Evolutionary conservation across 805 yeast genomes (phyloP).

Genomic region (Wickerhamomyces hampshirensis): DNA sequence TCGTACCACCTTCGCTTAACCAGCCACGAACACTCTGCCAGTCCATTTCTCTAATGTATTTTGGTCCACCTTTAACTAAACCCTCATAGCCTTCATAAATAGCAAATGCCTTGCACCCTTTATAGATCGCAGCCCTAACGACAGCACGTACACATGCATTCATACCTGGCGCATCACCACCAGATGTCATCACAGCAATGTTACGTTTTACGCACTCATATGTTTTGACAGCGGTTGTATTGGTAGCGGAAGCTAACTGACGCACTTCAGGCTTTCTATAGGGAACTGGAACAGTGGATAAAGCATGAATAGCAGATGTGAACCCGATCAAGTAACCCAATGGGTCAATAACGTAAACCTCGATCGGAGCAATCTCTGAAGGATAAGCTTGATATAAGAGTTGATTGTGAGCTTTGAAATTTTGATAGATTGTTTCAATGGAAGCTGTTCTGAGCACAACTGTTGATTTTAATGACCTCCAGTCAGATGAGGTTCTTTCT

Average conservation of each 20-base stretch:
- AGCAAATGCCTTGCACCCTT: conserved; percentile 86
- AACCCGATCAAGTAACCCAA: conserved; percentile 80
- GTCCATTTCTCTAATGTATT: conserved; percentile 51
- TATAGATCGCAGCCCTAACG: conserved; percentile 81
- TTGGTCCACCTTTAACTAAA: conserved; percentile 75
- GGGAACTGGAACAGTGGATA: conserved; percentile 42
- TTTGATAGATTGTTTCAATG: conserved; percentile 24
- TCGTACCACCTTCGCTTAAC: conserved; percentile 69
- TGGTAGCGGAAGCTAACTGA: background rate
- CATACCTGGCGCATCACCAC: conserved; percentile 99
- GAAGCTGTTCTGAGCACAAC: conserved; percentile 32
- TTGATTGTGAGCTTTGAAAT: conserved; percentile 22
- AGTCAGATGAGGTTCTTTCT: conserved; percentile 34
- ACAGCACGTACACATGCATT: conserved; percentile 93
- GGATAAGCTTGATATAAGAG: conserved; percentile 58
- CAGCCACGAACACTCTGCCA: conserved; percentile 76
- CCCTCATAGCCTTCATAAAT: conserved; percentile 95
- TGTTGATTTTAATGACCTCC: conserved; percentile 44
- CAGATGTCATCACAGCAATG: conserved; percentile 95
- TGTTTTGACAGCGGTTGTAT: conserved; percentile 2
- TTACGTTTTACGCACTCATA: conserved; percentile 25
- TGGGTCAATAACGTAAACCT: conserved; percentile 77
- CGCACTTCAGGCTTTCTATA: conserved; percentile 5
- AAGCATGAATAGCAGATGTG: conserved; percentile 55
- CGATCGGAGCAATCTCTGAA: conserved; percentile 67